phyloP scores from a whole-genome alignment of 2,329 filamentous ascomycete genomes.

The Colletotrichum brevisporum region DNA sequence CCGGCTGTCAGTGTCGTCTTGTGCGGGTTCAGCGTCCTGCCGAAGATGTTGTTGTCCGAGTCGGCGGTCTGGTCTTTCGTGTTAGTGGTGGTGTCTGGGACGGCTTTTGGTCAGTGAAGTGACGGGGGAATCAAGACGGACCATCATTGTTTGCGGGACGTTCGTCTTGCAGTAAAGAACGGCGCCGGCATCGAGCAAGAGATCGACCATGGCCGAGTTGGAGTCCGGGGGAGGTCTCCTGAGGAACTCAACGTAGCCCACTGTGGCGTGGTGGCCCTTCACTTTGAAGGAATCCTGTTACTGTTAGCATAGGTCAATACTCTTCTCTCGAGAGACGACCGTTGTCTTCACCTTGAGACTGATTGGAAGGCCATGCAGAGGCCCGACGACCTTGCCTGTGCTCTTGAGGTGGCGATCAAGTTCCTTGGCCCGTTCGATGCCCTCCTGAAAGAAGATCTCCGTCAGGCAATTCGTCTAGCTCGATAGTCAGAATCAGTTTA shows the following conservation, averaged over 20 bases:
- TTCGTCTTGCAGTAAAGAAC: slow-evolving; percentile 81
- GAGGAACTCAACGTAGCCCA: slow-evolving; percentile 70
- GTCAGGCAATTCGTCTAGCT: slow-evolving; percentile 55
- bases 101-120: too few relatives aligned
- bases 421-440: slow-evolving; percentile 57
- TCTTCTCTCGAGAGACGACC: neutral
- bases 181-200: slow-evolving; percentile 72
- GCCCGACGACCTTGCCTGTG: slow-evolving; percentile 63
- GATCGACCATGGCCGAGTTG: slow-evolving; percentile 70
- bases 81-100: neutral
- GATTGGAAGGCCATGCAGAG: slow-evolving; percentile 73
- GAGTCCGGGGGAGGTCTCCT: slow-evolving; percentile 62
- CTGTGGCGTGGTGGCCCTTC: slow-evolving; percentile 63
- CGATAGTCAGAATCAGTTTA: neutral
- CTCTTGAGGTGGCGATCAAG: slow-evolving; percentile 60
- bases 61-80: slow-evolving; percentile 67
- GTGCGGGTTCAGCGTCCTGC: slow-evolving; percentile 70
- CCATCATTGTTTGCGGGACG: slow-evolving; percentile 70
- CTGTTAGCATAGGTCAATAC: slow-evolving; percentile 46
- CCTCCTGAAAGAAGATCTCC: slow-evolving; percentile 65
- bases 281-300: slow-evolving; percentile 73
- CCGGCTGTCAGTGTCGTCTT: slow-evolving; percentile 73
- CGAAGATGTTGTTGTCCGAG: slow-evolving; percentile 64
- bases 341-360: slow-evolving; percentile 45
- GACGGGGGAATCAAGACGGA: slow-evolving; percentile 27